Percentiles rank a stretch among this genome's conserved stretches.
Conservation (phyloP, 1,284 basidiomycete species). For the Ganoderma boninense region DNA sequence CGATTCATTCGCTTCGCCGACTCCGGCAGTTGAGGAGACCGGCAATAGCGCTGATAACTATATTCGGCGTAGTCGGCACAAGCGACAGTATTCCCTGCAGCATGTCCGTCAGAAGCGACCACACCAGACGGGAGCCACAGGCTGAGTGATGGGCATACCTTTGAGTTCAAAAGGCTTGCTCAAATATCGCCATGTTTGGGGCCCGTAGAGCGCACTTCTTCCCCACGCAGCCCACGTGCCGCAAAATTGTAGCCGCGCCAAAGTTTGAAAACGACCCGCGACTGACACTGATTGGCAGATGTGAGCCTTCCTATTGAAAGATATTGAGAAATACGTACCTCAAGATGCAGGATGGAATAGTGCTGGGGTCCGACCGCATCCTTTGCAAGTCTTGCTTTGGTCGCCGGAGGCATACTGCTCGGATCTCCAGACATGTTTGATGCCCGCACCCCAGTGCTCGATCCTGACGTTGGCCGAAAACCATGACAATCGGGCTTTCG, state of each 20-base stretch:
- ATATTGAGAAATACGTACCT: background rate
- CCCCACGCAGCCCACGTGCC: background rate
- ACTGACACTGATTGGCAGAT: constrained; percentile 1
- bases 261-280: background rate
- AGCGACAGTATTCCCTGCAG: constrained; percentile 7
- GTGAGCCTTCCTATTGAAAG: background rate
- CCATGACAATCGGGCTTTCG: background rate
- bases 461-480: background rate
- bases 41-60: background rate
- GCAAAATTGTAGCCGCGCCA: background rate
- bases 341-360: background rate
- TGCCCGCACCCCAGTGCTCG: constrained; percentile 1
- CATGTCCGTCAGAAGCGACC: background rate
- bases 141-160: background rate
- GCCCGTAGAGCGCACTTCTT: background rate
- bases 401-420: constrained; percentile 3
- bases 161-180: background rate
- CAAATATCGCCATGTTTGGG: background rate
- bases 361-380: background rate
- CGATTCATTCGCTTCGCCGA: background rate
- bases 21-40: background rate
- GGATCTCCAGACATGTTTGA: constrained; percentile 8
- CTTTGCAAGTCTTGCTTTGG: background rate
- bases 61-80: background rate
- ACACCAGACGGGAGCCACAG: background rate